phyloP scores from a whole-genome alignment of 768 basidiomycete species.

The Pleurotus tuber-regium region DNA sequence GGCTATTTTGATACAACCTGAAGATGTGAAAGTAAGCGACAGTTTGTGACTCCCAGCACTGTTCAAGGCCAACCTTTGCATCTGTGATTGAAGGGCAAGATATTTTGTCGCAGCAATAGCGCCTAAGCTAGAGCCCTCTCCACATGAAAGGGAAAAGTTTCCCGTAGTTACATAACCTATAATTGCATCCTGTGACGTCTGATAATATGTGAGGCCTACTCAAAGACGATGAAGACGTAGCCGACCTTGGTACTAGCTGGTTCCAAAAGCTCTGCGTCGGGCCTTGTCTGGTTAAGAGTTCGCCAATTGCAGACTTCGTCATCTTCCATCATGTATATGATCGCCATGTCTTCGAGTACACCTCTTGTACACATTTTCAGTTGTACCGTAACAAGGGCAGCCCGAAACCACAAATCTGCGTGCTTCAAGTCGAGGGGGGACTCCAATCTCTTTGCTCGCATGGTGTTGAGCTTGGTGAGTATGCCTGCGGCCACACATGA shows the following conservation, averaged over 20 bases:
- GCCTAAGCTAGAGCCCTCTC: constrained; percentile 76
- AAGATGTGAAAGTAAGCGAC: neutral
- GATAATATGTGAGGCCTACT: neutral
- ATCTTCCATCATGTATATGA: constrained; percentile 64
- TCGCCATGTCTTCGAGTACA: constrained; percentile 68
- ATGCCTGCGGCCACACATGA: constrained; percentile 45
- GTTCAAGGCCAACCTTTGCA: constrained; percentile 26
- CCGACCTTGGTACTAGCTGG: no score
- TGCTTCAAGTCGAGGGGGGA: constrained; percentile 29
- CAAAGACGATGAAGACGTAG: no score
- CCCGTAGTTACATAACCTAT: constrained; percentile 88
- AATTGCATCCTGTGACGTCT: constrained; percentile 34
- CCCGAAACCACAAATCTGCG: constrained; percentile 46
- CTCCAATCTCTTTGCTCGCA: constrained; percentile 55
- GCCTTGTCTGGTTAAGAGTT: no score
- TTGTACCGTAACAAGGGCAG: constrained; percentile 67
- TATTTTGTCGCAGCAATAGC: constrained; percentile 58
- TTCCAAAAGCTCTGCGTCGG: no score
- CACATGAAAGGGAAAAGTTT: constrained; percentile 75
- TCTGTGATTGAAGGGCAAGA: constrained; percentile 51
- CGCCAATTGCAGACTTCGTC: constrained; percentile 50
- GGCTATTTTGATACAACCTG: neutral
- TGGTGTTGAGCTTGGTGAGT: constrained; percentile 51
- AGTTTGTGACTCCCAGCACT: neutral
- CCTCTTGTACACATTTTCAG: constrained; percentile 66